Conservation (phyloP, 2,329 filamentous ascomycete genomes). For the Alternaria arborescens region DNA sequence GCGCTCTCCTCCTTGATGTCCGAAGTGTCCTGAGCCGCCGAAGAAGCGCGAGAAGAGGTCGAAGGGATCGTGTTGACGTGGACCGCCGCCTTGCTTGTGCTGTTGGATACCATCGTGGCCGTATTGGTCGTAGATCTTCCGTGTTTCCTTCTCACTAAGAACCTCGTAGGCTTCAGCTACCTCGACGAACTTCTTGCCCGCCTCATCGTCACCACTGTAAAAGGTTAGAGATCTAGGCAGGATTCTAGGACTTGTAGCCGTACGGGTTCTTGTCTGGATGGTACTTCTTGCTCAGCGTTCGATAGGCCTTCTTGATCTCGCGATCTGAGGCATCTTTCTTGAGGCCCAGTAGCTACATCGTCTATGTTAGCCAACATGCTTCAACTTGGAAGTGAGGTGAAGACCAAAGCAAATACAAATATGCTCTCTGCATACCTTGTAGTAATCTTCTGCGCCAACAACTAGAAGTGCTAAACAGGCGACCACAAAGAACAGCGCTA, state of each 20-base stretch:
- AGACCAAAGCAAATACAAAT: not conserved
- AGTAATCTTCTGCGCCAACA: conserved; percentile 72
- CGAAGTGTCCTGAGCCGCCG: conserved; percentile 86
- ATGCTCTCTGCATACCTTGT: conserved; percentile 66
- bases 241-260: conserved; percentile 45
- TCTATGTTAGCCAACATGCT: conserved; percentile 23
- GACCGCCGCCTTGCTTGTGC: conserved; percentile 75
- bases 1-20: conserved; percentile 77
- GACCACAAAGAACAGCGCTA: conserved; percentile 54
- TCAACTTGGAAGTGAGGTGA: conserved; percentile 3
- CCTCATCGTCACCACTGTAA: conserved; percentile 75
- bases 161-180: conserved; percentile 96
- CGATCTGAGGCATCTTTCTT: conserved; percentile 80
- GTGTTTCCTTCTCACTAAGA: conserved; percentile 79
- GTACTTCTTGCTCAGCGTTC: conserved; percentile 90
- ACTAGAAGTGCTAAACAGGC: conserved; percentile 55
- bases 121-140: conserved; percentile 92
- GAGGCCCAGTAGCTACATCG: conserved; percentile 76
- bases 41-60: conserved; percentile 98
- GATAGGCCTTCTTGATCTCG: conserved; percentile 93
- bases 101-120: conserved; percentile 91
- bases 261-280: conserved; percentile 99
- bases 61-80: conserved; percentile 79
- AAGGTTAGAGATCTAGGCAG: conserved; percentile 17
- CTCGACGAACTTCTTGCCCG: conserved; percentile 90